Base-by-base conservation (phyloP, 1,284 basidiomycete genomes). In the Kalmanozyma brasiliensis region DNA sequence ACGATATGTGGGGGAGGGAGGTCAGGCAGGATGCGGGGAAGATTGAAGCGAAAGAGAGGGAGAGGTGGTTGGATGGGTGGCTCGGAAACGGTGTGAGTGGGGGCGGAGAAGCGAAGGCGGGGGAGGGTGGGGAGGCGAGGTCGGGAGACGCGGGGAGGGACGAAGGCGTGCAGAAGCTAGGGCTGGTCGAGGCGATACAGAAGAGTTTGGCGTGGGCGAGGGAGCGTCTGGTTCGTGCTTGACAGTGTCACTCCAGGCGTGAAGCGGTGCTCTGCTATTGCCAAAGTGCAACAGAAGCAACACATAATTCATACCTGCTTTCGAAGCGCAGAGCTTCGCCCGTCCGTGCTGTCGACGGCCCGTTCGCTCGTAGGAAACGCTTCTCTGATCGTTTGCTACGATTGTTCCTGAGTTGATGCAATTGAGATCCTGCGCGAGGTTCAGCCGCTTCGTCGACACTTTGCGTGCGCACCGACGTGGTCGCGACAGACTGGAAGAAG, bases 141-240 rank as follows among this genome's bases (percentile, higher is more conserved):
- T 22, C 16, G 8, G 19, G 13, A 3, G 40, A 24, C 24, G 19
- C 9, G n/a, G 48, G 13, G 1, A 29, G 19, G 26, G 37, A 55
- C 4, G 32, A 2, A 9, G 14, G 24, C 5, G 33, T 52, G 20
- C 46, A 42, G 43, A 37, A 29, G 14, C 26, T 62, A 1, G 58
- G 62, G 13, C 13, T 66, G 43, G 6, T 65, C 2, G 58, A 49
- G 1, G 62, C 62, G 24, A 56, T 71, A 13, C 61, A 65, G 29
- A 58, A 42, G 42, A 71, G 62, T 36, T 30, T 71, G n/a, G 32
- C 45, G 2, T 71, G 68, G 68, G 68, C 68, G 8, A 56, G 57
- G 19, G 24, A 48, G 19, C 36, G 58, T 7, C 55, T 71, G 8
- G 49, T 59, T 19, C 47, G 53, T 20, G 37, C 17, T 58, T 59